phyloP scores from a whole-genome alignment of 2,329 filamentous ascomycete species.

The Stylonectria norvegica region DNA sequence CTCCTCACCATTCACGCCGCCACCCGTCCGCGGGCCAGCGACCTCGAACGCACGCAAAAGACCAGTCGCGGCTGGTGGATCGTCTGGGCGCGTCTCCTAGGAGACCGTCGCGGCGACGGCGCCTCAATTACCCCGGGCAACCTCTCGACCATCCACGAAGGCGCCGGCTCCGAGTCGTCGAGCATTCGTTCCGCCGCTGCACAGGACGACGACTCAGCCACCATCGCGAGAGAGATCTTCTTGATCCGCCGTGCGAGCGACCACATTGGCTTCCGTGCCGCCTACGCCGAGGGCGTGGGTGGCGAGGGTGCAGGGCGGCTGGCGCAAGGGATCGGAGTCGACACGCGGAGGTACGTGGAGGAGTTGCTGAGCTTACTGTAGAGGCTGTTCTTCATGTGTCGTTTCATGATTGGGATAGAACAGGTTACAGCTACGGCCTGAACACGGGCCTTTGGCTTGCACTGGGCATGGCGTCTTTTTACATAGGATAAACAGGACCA shows the following conservation, averaged over 20 bases:
- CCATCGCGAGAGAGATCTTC: slow-evolving; percentile 56
- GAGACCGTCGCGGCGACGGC: slow-evolving; percentile 26
- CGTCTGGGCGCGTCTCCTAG: slow-evolving; percentile 59
- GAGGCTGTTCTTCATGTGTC: slow-evolving; percentile 3
- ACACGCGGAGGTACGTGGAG: slow-evolving; percentile 73
- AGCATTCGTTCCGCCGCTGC: slow-evolving; percentile 7
- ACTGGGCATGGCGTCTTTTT: too few relatives aligned
- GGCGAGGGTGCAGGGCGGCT: slow-evolving; percentile 57
- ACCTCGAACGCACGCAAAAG: slow-evolving; percentile 61
- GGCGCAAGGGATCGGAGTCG: slow-evolving; percentile 71
- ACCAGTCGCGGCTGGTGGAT: slow-evolving; percentile 68
- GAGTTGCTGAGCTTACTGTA: slow-evolving; percentile 60
- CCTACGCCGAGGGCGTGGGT: slow-evolving; percentile 41
- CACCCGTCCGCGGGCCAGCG: slow-evolving; percentile 42
- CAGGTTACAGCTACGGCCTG: too few relatives aligned
- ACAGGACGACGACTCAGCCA: slow-evolving; percentile 8
- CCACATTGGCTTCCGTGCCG: slow-evolving; percentile 40
- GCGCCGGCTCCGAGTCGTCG: slow-evolving; percentile 5
- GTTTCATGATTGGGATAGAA: too few relatives aligned
- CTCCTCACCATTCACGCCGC: slow-evolving; percentile 53
- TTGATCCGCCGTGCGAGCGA: slow-evolving; percentile 59
- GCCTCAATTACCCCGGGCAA: slow-evolving; percentile 9
- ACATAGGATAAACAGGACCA: too few relatives aligned
- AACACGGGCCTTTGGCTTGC: too few relatives aligned
- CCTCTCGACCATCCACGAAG: slow-evolving; percentile 28